Conservation (phyloP, 2,329 filamentous ascomycete genomes). For the Pseudogymnoascus sp. region DNA sequence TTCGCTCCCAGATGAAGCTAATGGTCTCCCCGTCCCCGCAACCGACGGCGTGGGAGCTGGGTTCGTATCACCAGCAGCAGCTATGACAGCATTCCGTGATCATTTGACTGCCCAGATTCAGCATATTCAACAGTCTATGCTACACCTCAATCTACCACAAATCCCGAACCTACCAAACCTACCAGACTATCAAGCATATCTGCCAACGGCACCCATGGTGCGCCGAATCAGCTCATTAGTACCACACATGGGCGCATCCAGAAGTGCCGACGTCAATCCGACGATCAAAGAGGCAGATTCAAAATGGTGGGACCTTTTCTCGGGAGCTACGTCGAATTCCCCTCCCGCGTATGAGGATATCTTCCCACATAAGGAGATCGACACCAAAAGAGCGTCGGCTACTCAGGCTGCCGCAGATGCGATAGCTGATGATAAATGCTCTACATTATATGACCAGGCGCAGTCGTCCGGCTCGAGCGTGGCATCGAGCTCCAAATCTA, state of each 20-base stretch:
- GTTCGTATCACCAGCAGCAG: slow-evolving; percentile 47
- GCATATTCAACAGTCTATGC: slow-evolving; percentile 66
- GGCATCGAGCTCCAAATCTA: slow-evolving; percentile 33
- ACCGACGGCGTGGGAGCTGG: slow-evolving; percentile 17
- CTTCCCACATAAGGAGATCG: slow-evolving; percentile 48
- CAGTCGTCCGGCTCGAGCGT: slow-evolving; percentile 22
- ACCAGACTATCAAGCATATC: slow-evolving; percentile 63
- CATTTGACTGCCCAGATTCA: slow-evolving; percentile 66
- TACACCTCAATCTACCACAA: slow-evolving; percentile 52
- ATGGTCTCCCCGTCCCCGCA: slow-evolving; percentile 21
- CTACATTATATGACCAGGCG: slow-evolving; percentile 42
- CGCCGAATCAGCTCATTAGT: slow-evolving; percentile 65
- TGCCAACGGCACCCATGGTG: slow-evolving; percentile 52
- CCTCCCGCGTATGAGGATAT: slow-evolving; percentile 75
- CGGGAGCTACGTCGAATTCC: slow-evolving; percentile 41
- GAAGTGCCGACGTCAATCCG: slow-evolving; percentile 27
- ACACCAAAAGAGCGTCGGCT: slow-evolving; percentile 50
- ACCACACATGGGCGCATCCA: slow-evolving; percentile 50
- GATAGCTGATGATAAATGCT: slow-evolving; percentile 50
- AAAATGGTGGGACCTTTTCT: slow-evolving; percentile 61
- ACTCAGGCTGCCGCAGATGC: slow-evolving; percentile 49
- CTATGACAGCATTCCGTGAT: slow-evolving; percentile 63
- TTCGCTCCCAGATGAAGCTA: neutral
- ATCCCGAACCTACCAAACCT: slow-evolving; percentile 50
- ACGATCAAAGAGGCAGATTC: slow-evolving; percentile 40